Evolutionary conservation across 2,329 filamentous ascomycete species (phyloP), one percentile per base, ranked within the genome.

Genomic region (Sarocladium strictum): DNA sequence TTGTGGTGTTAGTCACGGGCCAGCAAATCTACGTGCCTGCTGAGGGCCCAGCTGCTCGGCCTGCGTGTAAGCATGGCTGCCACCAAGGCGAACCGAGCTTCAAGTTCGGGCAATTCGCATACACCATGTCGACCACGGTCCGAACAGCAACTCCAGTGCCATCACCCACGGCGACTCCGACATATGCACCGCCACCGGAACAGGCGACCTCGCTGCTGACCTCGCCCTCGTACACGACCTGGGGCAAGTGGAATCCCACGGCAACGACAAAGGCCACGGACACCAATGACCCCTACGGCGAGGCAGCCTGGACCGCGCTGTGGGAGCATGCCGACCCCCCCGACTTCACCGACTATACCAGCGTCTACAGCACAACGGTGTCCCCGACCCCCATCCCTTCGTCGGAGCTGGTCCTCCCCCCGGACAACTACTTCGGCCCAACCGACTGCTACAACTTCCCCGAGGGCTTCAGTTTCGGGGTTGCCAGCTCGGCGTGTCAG

Each of bases 321-420:
- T 70, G 67, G 68, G 60, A 67, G 10, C 55, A 62, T 37, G 67
- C 64, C 10, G 65, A 67, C 32, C 67, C 66, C 10, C 64, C 65
- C 37, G 68, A 69, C 47, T 70, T 68, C 50, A 70, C 67, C 2
- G 62, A 65, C 29, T 47, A 47, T 24, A 64, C 56, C 21, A 61
- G 55, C 14, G 27, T 67, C 11, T 67, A 60, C 26, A 68, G 64
- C 53, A 79, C 79, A 0, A 84, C 80, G 0, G 79, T 80, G 2
- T 71, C 68, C 3, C 78, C 81, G 0, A 84, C 79, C 0, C 72
- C 80, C 0, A 65, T 85, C 1, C 76, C 80, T 0, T 78, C 70
- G 1, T 76, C 67, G 53, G 78, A 84, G 55, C 70, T 85, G 1
- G 67, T 83, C 5, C 69, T 81, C 0, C 81, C 81, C 0, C 80